phyloP scores from a whole-genome alignment of 2,329 filamentous ascomycete genomes.

The Kalmusia sp. region DNA sequence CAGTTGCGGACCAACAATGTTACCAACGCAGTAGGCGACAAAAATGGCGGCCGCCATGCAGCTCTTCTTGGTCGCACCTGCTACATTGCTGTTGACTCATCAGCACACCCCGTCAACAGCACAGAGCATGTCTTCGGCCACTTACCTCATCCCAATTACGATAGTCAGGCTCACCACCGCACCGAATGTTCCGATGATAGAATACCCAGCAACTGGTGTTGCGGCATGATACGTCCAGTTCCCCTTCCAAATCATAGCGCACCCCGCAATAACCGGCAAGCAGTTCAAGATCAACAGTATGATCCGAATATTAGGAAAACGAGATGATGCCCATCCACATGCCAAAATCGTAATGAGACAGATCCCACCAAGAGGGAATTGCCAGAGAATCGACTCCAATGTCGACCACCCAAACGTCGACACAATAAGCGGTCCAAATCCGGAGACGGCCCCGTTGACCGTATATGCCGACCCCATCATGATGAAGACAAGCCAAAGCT shows the following conservation, averaged over 20 bases:
- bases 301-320: constrained; percentile 68
- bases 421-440: constrained; percentile 47
- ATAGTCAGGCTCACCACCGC: constrained; percentile 71
- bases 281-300: constrained; percentile 70
- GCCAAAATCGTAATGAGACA: constrained; percentile 71
- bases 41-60: constrained; percentile 78
- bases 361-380: constrained; percentile 76
- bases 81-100: constrained; percentile 64
- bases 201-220: constrained; percentile 73
- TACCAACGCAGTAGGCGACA: constrained; percentile 77
- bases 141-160: constrained; percentile 59
- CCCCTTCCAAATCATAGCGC: constrained; percentile 76
- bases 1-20: constrained; percentile 77
- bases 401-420: constrained; percentile 52
- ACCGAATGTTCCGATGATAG: constrained; percentile 75
- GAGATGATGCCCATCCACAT: constrained; percentile 69
- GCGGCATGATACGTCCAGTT: constrained; percentile 69
- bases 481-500: constrained; percentile 49
- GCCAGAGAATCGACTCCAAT: constrained; percentile 57
- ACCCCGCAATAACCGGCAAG: constrained; percentile 77
- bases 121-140: too few relatives aligned
- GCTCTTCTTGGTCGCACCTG: constrained; percentile 79
- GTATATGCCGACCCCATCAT: constrained; percentile 64
- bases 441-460: constrained; percentile 53
- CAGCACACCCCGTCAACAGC: neutral